These are phyloP conservation scores for Geosmithia putterillii DNA, from an alignment of 2,329 filamentous ascomycete genomes.

Conservation along the genomic window DNA sequence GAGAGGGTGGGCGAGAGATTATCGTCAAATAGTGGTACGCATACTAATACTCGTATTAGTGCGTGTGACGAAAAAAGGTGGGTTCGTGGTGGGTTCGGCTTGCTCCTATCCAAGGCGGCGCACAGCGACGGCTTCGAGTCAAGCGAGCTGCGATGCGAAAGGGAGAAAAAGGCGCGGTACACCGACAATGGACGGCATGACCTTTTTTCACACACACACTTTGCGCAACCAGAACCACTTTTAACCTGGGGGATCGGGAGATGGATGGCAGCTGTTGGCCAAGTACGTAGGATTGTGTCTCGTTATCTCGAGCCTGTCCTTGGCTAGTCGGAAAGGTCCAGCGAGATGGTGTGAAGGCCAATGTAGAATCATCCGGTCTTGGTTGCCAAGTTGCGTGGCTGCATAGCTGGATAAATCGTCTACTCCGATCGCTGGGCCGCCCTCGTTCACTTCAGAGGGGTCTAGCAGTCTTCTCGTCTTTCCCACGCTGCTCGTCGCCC, in stretches of 20 bases:
- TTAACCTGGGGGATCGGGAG: neutral
- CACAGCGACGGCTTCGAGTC: neutral
- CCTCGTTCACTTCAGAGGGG: too few species aligned
- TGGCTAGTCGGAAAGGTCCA: neutral
- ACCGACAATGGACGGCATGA: neutral
- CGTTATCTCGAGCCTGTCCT: neutral
- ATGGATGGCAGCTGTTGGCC: neutral
- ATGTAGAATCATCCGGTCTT: too few species aligned
- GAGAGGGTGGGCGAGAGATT: neutral
- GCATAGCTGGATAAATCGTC: too few species aligned
- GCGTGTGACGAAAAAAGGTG: neutral
- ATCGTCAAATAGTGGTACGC: neutral
- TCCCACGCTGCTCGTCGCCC: neutral
- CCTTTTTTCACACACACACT: neutral
- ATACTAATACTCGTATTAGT: too few species aligned
- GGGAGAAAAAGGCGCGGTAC: neutral
- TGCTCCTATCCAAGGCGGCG: neutral
- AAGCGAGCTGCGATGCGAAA: neutral
- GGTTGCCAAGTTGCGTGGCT: too few species aligned
- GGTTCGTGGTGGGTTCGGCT: neutral
- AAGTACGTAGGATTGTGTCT: neutral
- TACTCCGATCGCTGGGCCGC: too few species aligned
- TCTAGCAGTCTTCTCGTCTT: neutral
- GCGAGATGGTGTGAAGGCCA: too few species aligned
- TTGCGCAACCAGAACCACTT: neutral